Conservation (phyloP, 2,329 filamentous ascomycete genomes). For the Stachybotrys echinatus region DNA sequence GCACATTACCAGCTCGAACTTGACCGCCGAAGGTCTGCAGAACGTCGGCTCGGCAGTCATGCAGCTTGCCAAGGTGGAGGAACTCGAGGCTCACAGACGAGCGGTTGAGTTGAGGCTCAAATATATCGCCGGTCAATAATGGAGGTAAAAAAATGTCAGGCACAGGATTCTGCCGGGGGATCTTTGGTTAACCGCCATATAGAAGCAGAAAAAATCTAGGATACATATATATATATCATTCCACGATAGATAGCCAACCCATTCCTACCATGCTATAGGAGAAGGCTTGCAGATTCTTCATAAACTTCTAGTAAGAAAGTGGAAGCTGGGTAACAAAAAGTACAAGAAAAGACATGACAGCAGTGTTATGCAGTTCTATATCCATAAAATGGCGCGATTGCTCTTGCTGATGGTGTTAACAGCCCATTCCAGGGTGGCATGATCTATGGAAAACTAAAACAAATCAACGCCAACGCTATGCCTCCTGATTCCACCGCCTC, state of each 20-base stretch:
- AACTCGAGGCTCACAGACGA: conserved; percentile 86
- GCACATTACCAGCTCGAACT: conserved; percentile 91
- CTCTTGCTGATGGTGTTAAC: not conserved
- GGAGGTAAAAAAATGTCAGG: conserved; percentile 4
- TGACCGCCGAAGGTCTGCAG: conserved; percentile 77
- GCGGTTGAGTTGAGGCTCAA: conserved; percentile 79
- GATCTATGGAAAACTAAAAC: not conserved
- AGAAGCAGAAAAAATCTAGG: too few relatives aligned
- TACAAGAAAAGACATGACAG: too few relatives aligned
- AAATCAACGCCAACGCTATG: not conserved
- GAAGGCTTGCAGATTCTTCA: too few relatives aligned
- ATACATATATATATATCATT: too few relatives aligned
- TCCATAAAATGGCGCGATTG: not conserved
- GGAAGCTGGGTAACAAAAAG: too few relatives aligned
- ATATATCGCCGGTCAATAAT: conserved; percentile 33
- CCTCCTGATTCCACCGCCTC: not conserved
- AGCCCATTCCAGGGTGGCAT: not conserved
- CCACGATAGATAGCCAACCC: too few relatives aligned
- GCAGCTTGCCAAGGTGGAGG: conserved; percentile 90
- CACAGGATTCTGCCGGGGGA: conserved; percentile 4
- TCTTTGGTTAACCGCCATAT: not conserved
- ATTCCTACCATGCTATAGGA: too few relatives aligned
- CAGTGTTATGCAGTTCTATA: not conserved
- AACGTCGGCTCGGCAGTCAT: conserved; percentile 89
- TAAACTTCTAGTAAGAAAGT: too few relatives aligned